These are phyloP conservation scores for Fraxinus pennsylvanica DNA, from an alignment of 257 asterid species.

Conservation along the genomic window DNA sequence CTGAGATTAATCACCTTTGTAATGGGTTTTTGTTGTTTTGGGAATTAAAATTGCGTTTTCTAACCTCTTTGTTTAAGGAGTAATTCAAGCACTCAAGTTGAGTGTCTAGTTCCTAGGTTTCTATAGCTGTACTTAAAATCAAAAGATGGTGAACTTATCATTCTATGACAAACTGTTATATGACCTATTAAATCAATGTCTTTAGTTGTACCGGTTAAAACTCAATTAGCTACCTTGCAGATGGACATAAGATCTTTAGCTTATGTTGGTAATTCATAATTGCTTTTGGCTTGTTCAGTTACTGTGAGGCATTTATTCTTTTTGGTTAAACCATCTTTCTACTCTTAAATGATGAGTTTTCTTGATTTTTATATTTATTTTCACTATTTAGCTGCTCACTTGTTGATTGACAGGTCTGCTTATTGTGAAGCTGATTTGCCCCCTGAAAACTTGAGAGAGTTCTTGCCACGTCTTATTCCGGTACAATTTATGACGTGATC, in stretches of 20 bases:
- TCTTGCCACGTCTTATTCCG: constrained; percentile 86
- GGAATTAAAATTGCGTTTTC: background rate
- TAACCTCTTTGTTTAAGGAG: background rate
- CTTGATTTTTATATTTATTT: background rate
- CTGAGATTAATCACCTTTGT: background rate
- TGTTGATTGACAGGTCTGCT: constrained; percentile 72
- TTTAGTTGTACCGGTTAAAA: background rate
- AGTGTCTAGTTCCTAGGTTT: background rate
- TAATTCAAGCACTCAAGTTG: background rate
- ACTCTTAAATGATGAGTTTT: constrained; percentile 5
- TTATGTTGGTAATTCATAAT: constrained; percentile 6
- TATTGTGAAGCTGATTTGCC: constrained; percentile 96
- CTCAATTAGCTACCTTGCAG: background rate
- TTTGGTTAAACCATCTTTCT: background rate
- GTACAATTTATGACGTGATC: constrained; percentile 46
- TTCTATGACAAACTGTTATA: background rate
- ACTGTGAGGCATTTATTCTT: background rate
- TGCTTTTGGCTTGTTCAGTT: constrained; percentile 10
- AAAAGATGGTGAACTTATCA: constrained; percentile 6
- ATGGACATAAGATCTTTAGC: constrained; percentile 12
- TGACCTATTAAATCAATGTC: background rate
- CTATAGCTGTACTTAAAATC: constrained; percentile 2
- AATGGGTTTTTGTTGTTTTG: background rate
- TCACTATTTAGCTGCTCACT: constrained; percentile 23
- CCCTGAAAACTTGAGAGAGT: constrained; percentile 84